phyloP scores from a whole-genome alignment of 192 early-diverging fungal genomes.

The Backusella westeae region DNA sequence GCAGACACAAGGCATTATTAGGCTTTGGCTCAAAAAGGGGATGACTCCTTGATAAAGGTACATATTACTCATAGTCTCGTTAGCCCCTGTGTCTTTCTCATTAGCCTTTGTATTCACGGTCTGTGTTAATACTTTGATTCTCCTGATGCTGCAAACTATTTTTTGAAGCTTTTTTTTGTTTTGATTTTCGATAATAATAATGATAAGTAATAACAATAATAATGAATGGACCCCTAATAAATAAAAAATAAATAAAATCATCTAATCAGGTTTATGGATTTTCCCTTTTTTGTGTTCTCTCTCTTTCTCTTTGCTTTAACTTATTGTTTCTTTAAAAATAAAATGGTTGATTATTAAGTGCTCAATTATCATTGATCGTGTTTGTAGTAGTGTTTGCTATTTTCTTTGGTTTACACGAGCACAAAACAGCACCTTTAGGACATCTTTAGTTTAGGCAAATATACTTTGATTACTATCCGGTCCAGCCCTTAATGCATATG shows the following conservation, averaged over 20 bases:
- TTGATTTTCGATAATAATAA: not conserved
- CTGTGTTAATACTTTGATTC: not conserved
- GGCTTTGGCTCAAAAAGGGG: constrained; percentile 7
- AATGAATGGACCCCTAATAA: not conserved
- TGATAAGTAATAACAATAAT: not conserved
- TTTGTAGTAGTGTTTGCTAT: not conserved
- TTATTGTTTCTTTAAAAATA: not conserved
- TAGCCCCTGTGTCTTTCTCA: not conserved
- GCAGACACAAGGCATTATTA: constrained; percentile 16
- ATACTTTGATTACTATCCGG: constrained; percentile 2
- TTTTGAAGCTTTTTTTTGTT: not conserved
- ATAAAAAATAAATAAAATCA: not conserved
- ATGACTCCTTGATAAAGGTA: constrained; percentile 6
- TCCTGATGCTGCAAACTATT: not conserved
- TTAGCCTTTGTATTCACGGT: not conserved
- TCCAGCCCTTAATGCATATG: not conserved
- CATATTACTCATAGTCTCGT: not conserved
- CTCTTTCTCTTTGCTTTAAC: too few species aligned
- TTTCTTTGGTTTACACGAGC: not conserved
- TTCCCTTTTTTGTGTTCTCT: not conserved
- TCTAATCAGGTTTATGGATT: not conserved
- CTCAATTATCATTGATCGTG: not conserved
- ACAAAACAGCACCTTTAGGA: not conserved
- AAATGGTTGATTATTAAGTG: not conserved
- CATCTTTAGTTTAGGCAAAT: not conserved